Base-by-base conservation (phyloP, 257 asterid species). In the Thymus mandschuricus region DNA sequence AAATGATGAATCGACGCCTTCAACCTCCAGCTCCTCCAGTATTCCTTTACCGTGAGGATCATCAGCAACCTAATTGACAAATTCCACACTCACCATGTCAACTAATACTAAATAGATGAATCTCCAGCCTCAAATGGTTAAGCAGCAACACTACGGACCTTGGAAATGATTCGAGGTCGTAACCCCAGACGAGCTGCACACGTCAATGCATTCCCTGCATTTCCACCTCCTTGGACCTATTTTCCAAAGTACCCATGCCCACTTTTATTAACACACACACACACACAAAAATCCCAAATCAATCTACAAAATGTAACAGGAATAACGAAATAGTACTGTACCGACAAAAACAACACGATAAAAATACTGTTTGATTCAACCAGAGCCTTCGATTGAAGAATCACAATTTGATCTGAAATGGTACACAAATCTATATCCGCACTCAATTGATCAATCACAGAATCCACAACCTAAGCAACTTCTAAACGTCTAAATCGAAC, bases 141-240 rank as follows among this genome's bases (percentile, higher is more conserved):
- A 66, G 48, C 73, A 68, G 57, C 46, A 31, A 31, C 63, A 76
- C 43, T 66, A 11, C 4, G 68, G 62, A 91, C 99, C 99, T 91
- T 91, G 45, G 98, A 88, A 74, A 94, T 91, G 57, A 94, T 79
- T 69, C 93, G 83, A 21, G 99, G 91, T 56, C 78, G 82, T 75
- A 91, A 77, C 28, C 98, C 99, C 75, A 94, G 76, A 48, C 97
- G 97, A 71, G 97, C 97, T 3, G 92, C 86, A 65, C 99, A 94
- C 63, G 98, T 89, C 85, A 84, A 78, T 44, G 98, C 92, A 84
- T 94, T 94, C 72, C 97, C 98, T 5, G 95, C 84, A 81, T 94
- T 94, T 57, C 99, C 98, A 72, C 99, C 99, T 76, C 97, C 98
- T 83, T 89, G 95, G 56, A 78, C 78, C 98, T 94, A 70, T 65